Conservation (phyloP, 371 early-diverging fungal species). For the Massospora cicadina region DNA sequence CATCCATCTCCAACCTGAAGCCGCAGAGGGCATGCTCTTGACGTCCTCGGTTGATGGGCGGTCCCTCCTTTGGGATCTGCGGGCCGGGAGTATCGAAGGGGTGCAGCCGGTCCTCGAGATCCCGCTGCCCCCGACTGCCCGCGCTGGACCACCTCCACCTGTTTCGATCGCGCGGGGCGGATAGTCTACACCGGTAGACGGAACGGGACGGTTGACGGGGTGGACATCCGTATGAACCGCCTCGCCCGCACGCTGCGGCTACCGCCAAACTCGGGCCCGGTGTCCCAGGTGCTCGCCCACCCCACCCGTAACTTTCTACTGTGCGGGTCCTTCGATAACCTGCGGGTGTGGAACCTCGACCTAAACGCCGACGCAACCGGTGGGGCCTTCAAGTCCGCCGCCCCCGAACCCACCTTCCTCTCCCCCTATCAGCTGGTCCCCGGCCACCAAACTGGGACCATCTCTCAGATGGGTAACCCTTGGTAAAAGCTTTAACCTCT, state of each 20-base stretch:
- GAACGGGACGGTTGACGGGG: constrained; percentile 80
- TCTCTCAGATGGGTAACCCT: constrained; percentile 48
- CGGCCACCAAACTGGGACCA: constrained; percentile 73
- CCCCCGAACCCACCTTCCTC: constrained; percentile 21
- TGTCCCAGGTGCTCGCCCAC: constrained; percentile 43
- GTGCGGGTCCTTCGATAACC: constrained; percentile 76
- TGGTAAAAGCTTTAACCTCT: background rate
- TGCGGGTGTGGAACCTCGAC: constrained; percentile 69
- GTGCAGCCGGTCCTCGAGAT: constrained; percentile 27
- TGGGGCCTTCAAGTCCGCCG: constrained; percentile 1
- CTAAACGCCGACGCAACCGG: background rate
- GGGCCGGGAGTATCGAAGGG: constrained; percentile 15
- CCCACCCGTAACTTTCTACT: constrained; percentile 6
- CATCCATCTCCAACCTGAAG: constrained; percentile 45
- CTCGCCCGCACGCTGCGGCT: constrained; percentile 51
- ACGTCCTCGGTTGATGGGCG: constrained; percentile 77
- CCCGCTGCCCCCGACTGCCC: constrained; percentile 46
- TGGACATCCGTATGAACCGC: constrained; percentile 48
- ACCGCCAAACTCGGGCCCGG: constrained; percentile 82
- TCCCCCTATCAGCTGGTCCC: constrained; percentile 81
- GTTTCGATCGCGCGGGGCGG: constrained; percentile 68
- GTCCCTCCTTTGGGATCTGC: constrained; percentile 60
- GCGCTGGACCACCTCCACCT: constrained; percentile 78
- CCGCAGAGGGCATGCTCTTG: constrained; percentile 27
- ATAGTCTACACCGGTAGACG: constrained; percentile 58